Evolutionary conservation across 768 basidiomycete genomes (phyloP).

Genomic region (Chiua virens): DNA sequence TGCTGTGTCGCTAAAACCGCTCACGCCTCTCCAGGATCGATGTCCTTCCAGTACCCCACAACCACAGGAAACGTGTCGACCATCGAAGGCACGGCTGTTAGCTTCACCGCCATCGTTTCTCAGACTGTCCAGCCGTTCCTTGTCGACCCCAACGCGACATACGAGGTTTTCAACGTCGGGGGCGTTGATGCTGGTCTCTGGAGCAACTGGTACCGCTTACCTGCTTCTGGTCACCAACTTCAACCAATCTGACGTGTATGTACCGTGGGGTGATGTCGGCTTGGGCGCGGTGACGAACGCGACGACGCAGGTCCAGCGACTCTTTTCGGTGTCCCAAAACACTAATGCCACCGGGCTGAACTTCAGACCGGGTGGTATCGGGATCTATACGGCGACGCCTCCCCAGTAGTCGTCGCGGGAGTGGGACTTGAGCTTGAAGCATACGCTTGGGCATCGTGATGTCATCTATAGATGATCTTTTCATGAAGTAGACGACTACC

Average conservation of each 20-base stretch:
- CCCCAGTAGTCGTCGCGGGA: background rate
- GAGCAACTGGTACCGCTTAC: slow-evolving; percentile 20
- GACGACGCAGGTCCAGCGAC: slow-evolving; percentile 15
- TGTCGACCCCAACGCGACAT: slow-evolving; percentile 6
- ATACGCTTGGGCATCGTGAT: too few relatives aligned
- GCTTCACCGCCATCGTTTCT: slow-evolving; percentile 5
- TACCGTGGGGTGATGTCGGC: slow-evolving; percentile 21
- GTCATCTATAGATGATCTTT: too few relatives aligned
- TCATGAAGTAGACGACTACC: too few relatives aligned
- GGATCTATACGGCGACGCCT: slow-evolving; percentile 19
- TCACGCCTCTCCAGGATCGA: slow-evolving; percentile 19
- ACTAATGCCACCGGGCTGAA: slow-evolving; percentile 20
- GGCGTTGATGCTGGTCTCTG: slow-evolving; percentile 29
- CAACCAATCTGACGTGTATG: background rate
- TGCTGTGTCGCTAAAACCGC: background rate
- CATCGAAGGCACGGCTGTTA: slow-evolving; percentile 20
- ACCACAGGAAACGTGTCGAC: slow-evolving; percentile 17
- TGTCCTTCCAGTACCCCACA: slow-evolving; percentile 30
- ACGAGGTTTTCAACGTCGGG: background rate
- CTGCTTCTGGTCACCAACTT: slow-evolving; percentile 23
- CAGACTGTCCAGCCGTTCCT: slow-evolving; percentile 23
- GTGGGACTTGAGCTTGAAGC: too few relatives aligned
- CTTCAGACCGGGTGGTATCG: slow-evolving; percentile 15
- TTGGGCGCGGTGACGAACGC: slow-evolving; percentile 10
- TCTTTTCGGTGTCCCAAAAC: slow-evolving; percentile 7